phyloP scores from a whole-genome alignment of 1,284 basidiomycete species.

The Fomitiporia mediterranea region DNA sequence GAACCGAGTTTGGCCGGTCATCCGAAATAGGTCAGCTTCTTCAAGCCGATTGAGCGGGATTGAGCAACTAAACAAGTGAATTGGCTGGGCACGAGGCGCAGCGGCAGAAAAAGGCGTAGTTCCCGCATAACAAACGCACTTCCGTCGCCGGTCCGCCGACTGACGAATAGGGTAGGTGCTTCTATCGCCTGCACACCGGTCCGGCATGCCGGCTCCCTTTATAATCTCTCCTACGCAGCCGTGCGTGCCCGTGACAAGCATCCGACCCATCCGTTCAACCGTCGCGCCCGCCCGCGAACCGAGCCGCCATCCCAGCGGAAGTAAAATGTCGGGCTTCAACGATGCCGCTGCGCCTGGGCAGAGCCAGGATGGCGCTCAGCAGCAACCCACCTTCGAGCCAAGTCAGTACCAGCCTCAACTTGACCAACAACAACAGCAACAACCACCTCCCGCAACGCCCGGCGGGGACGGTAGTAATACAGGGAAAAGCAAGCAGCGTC shows the following conservation, averaged over 20 bases:
- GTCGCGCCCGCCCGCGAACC: constrained; percentile 1
- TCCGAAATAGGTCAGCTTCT: background rate
- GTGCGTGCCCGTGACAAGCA: background rate
- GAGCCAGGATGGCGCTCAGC: constrained; percentile 40
- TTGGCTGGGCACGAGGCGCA: background rate
- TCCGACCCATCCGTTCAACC: constrained; percentile 10
- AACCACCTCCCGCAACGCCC: constrained; percentile 23
- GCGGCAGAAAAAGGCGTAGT: background rate
- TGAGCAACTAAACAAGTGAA: background rate
- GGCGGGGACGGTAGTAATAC: constrained; percentile 5
- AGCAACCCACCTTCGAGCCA: constrained; percentile 43
- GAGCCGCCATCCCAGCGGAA: background rate
- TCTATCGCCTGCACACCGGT: background rate
- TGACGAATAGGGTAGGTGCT: background rate
- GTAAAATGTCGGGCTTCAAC: constrained; percentile 62
- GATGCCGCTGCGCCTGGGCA: constrained; percentile 57
- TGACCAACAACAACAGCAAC: constrained; percentile 29
- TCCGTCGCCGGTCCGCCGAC: background rate
- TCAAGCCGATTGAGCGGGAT: constrained; percentile 1
- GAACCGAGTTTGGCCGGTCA: background rate
- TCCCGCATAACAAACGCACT: background rate
- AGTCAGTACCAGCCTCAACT: constrained; percentile 53
- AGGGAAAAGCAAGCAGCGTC: constrained; percentile 20
- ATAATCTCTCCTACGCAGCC: constrained; percentile 1
- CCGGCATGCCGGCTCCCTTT: constrained; percentile 2